phyloP scores from a whole-genome alignment of 768 basidiomycete species.

The Lentinus brumalis region DNA sequence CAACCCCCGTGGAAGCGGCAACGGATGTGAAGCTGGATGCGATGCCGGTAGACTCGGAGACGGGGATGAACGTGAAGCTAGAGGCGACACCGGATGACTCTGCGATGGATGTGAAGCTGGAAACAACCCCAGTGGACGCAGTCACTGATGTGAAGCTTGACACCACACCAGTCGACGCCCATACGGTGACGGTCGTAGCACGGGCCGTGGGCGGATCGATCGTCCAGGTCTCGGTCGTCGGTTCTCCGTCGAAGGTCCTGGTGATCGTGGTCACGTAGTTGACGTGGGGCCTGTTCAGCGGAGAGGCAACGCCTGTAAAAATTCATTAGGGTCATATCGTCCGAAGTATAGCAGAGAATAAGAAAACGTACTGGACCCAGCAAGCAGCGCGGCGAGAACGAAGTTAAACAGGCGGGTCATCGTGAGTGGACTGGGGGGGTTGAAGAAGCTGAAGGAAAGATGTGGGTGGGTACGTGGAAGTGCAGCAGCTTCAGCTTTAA shows the following conservation, averaged over 20 bases:
- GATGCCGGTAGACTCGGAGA: no score
- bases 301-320: neutral
- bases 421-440: neutral
- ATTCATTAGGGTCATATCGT: neutral
- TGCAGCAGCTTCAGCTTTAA: no score
- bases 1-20: neutral
- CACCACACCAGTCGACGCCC: slow-evolving; percentile 8
- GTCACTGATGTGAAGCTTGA: neutral
- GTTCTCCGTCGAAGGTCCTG: neutral
- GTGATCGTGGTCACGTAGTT: neutral
- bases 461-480: neutral
- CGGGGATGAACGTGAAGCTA: neutral
- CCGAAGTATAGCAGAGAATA: neutral
- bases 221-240: neutral
- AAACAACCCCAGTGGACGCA: neutral
- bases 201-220: neutral
- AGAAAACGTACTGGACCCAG: neutral
- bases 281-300: neutral
- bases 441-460: neutral
- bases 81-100: neutral
- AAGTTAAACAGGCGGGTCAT: neutral
- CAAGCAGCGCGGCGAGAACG: neutral
- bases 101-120: neutral
- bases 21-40: no score
- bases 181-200: neutral